A percentile compares a stretch with the other conserved stretches of the same genome.
Conservation (phyloP, 1,284 basidiomycete species). For the Microbotryomycetes sp. region DNA sequence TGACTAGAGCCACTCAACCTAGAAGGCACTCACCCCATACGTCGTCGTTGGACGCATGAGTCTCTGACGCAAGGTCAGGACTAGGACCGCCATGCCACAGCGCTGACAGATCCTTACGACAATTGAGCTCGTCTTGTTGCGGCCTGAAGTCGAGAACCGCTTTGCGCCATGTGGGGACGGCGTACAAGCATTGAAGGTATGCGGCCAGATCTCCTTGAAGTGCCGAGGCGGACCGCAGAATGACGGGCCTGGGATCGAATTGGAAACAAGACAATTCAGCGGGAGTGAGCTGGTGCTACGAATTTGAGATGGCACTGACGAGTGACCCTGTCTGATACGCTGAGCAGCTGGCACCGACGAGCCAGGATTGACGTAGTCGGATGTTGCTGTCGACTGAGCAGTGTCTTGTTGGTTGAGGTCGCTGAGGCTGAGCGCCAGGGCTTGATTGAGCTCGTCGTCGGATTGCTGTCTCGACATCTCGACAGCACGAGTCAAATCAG, state of each 20-base stretch:
- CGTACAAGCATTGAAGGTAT: conserved; percentile 27
- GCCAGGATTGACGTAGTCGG: too few species aligned
- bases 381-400: too few species aligned
- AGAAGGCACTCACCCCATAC: background rate
- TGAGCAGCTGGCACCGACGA: too few species aligned
- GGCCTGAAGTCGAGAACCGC: conserved; percentile 16
- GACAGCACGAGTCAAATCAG: conserved; percentile 1
- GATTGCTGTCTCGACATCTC: background rate
- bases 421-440: conserved; percentile 17
- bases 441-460: conserved; percentile 18
- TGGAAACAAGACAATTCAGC: fast-evolving
- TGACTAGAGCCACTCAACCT: too few species aligned
- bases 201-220: conserved; percentile 11
- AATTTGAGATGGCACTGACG: too few species aligned
- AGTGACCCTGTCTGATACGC: too few species aligned
- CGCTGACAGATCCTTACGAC: background rate
- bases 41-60: background rate
- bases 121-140: background rate
- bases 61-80: background rate
- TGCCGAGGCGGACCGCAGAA: conserved; percentile 16
- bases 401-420: background rate
- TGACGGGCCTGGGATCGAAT: conserved; percentile 2
- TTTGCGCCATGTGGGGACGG: conserved; percentile 19
- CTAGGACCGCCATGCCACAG: background rate
- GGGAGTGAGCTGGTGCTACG: background rate